Evolutionary conservation across 2,329 filamentous ascomycete species (phyloP), one percentile per base, ranked within the genome.

Genomic region (Trichophyton verrucosum): DNA sequence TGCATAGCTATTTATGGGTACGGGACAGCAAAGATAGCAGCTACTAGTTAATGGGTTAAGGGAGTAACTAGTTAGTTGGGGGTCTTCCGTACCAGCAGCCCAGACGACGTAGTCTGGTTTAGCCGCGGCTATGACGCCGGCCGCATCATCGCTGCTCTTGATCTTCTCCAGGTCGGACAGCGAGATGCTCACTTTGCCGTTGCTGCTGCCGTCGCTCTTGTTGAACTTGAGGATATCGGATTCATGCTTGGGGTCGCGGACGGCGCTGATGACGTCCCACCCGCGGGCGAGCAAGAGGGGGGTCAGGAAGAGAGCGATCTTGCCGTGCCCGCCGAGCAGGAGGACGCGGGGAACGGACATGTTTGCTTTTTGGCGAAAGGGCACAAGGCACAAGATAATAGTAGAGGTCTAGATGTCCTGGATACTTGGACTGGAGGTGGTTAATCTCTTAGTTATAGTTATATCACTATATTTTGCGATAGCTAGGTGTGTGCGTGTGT

Each of bases 261-360:
- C 86, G 63, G 94, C 77, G 71, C 86, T 89, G 62, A 87, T 91
- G 60, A 95, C 86, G 65, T 82, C 83, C 86, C 88, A 92, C 38
- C 82, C 83, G 65, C 85, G 83, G 58, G 84, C 79, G 47, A 94
- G 82, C 6, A 95, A 83, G 62, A 91, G 80, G 1, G 87, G 87
- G 7, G 89, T 94, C 44, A 94, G 80, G 49, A 86, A 76, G 62
- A 88, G 83, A 65, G 88, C 82, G 62, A 94, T 75, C 71, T 91
- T 89, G 75, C 89, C 89, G 76, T 91, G 88, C 68, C 89, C 89
- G 68, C 89, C 89, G 64, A 94, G 82, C 65, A 94, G 75, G 63
- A 91, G 84, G 62, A 91, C 83, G 69, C 82, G 78, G 40, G 55
- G 33, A 15, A 42, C 55, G 9, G 55, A 40, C 55, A 57, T 57